These are phyloP conservation scores for Vitis amurensis DNA, from an alignment of 164 flowering plant genomes.

Conservation along the genomic window DNA sequence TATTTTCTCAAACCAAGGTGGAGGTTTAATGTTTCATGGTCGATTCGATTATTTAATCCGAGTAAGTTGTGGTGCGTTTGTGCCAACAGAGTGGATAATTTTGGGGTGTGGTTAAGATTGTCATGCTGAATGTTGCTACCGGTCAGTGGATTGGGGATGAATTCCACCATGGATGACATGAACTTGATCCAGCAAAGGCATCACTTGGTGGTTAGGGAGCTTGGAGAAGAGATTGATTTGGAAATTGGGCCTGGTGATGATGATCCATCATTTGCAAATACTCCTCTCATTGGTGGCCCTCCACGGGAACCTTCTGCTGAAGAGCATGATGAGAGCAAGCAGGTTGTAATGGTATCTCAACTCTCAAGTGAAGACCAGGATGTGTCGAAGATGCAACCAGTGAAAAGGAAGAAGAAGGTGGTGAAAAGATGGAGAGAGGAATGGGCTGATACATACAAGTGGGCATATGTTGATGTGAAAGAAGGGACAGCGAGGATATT, in stretches of 20 bases:
- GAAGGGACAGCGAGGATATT: conserved; percentile 97
- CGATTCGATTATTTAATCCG: background rate
- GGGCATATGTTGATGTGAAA: conserved; percentile 94
- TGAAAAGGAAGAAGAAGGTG: conserved; percentile 92
- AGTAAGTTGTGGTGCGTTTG: background rate
- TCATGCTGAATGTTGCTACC: conserved; percentile 82
- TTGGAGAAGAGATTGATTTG: conserved; percentile 93
- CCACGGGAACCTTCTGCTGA: conserved; percentile 64
- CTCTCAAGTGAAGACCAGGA: conserved; percentile 69
- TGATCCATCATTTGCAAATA: conserved; percentile 71
- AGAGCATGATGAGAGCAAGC: conserved; percentile 76
- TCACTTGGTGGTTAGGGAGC: conserved; percentile 80
- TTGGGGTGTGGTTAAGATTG: conserved; percentile 21
- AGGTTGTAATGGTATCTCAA: conserved; percentile 59
- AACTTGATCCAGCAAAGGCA: conserved; percentile 90
- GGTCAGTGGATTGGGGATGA: conserved; percentile 60
- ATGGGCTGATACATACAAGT: conserved; percentile 99
- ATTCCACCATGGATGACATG: conserved; percentile 87
- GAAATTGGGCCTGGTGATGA: conserved; percentile 96
- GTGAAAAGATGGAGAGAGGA: conserved; percentile 99
- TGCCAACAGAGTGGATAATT: conserved; percentile 2
- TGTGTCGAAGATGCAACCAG: conserved; percentile 49
- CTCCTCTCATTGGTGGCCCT: conserved; percentile 60
- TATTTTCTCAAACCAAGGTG: background rate
- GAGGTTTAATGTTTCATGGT: background rate